Percentiles rank a stretch among this genome's conserved stretches.
Conservation (phyloP, 768 basidiomycete genomes). For the Lentinula detonsa region DNA sequence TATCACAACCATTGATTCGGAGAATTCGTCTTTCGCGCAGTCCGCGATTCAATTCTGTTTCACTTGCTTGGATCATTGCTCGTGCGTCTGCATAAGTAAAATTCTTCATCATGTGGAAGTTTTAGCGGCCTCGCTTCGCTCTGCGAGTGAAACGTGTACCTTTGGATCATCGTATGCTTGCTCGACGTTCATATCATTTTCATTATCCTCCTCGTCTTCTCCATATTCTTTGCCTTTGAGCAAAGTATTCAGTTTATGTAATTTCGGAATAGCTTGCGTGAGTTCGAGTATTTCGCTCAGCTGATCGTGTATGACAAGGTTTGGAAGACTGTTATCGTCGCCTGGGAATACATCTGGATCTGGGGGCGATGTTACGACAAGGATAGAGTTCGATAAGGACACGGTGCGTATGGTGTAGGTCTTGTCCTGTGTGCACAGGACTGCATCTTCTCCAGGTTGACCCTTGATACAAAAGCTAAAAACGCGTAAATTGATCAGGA, state of each 20-base stretch:
- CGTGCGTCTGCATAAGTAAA: conserved; percentile 59
- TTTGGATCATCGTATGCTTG: conserved; percentile 14
- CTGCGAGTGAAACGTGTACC: not conserved
- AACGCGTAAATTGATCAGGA: conserved; percentile 9
- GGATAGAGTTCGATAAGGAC: conserved; percentile 81
- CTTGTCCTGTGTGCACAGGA: conserved; percentile 74
- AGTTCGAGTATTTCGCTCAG: conserved; percentile 83
- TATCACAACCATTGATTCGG: conserved; percentile 52
- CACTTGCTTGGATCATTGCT: conserved; percentile 74
- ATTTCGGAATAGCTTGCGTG: conserved; percentile 66
- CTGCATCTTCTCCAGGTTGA: conserved; percentile 75
- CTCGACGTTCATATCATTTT: conserved; percentile 20
- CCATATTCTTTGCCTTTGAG: conserved; percentile 67
- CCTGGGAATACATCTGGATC: conserved; percentile 19
- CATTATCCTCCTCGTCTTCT: conserved; percentile 49
- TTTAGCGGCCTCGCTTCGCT: not conserved
- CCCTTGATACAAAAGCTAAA: conserved; percentile 77
- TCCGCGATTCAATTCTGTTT: conserved; percentile 61
- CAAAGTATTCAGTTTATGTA: conserved; percentile 58
- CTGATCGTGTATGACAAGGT: conserved; percentile 70
- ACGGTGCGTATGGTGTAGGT: conserved; percentile 86
- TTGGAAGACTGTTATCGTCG: conserved; percentile 18
- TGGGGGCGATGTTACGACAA: conserved; percentile 57
- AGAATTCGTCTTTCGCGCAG: conserved; percentile 69
- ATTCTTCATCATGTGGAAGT: not conserved